phyloP scores from a whole-genome alignment of 441 rosid genomes.

The Raphanus hybrid region DNA sequence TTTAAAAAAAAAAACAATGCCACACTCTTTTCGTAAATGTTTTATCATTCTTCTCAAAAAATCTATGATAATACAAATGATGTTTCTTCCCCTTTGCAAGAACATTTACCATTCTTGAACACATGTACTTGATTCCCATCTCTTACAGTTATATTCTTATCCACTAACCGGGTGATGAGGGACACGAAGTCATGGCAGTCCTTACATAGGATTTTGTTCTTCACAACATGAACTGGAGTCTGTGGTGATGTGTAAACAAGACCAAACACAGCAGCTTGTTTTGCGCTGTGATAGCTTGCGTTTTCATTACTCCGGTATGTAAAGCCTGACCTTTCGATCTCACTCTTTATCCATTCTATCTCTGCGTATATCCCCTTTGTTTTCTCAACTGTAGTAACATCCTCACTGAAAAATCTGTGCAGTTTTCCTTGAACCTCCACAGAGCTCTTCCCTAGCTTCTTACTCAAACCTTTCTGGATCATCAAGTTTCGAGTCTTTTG shows the following conservation, averaged over 20 bases:
- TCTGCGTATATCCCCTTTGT: constrained; percentile 38
- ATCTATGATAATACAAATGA: constrained; percentile 25
- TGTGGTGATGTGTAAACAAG: constrained; percentile 42
- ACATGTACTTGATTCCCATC: constrained; percentile 43
- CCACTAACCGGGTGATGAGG: constrained; percentile 33
- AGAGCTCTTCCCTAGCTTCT: constrained; percentile 39
- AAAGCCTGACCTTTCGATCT: constrained; percentile 36
- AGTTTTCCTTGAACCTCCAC: constrained; percentile 45
- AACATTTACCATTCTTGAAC: constrained; percentile 42
- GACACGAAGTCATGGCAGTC: constrained; percentile 44
- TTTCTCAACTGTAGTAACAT: constrained; percentile 34
- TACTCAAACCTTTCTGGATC: constrained; percentile 44
- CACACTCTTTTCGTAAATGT: constrained; percentile 20
- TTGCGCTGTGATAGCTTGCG: constrained; percentile 47
- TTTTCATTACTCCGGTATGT: constrained; percentile 23
- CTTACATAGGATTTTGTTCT: constrained; percentile 43
- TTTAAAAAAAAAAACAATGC: neutral
- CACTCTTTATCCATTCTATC: constrained; percentile 36
- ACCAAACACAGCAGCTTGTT: constrained; percentile 49
- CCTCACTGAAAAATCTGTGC: constrained; percentile 41
- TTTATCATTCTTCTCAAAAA: constrained; percentile 16
- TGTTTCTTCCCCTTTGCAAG: constrained; percentile 37
- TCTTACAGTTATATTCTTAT: constrained; percentile 45
- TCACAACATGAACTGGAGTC: constrained; percentile 37
- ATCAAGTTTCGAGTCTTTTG: constrained; percentile 47